Percentiles rank a stretch among this genome's conserved stretches.
These are phyloP conservation scores for Tricholoma bakamatsutake DNA, from an alignment of 768 basidiomycete genomes.

Conservation along the genomic window DNA sequence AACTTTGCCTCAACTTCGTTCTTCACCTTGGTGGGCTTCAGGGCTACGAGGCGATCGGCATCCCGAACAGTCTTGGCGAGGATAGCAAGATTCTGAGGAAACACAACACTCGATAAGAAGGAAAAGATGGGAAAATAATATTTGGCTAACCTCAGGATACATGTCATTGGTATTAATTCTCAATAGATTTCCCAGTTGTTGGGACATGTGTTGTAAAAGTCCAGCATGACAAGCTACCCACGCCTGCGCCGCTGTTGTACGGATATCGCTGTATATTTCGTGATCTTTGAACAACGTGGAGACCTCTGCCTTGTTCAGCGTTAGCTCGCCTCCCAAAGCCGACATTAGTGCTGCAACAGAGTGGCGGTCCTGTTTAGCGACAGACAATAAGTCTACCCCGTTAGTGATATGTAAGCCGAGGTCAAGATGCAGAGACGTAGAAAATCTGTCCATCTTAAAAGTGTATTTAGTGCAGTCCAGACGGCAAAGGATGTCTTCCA, in stretches of 20 bases:
- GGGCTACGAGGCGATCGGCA: constrained; percentile 25
- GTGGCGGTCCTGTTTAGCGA: constrained; percentile 18
- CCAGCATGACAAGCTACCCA: constrained; percentile 39
- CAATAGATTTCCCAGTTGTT: constrained; percentile 4
- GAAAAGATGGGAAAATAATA: not conserved
- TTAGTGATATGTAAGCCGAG: constrained; percentile 24
- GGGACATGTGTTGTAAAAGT: constrained; percentile 15
- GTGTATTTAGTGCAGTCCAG: constrained; percentile 26
- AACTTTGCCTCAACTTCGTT: constrained; percentile 38
- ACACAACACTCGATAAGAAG: constrained; percentile 1
- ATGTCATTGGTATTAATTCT: constrained; percentile 23
- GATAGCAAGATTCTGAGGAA: constrained; percentile 29
- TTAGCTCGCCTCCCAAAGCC: constrained; percentile 31
- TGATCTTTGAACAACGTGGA: constrained; percentile 24
- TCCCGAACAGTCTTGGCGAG: constrained; percentile 35
- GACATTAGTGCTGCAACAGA: constrained; percentile 29
- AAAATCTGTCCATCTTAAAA: constrained; percentile 43
- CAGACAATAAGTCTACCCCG: constrained; percentile 39
- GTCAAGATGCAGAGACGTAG: constrained; percentile 34
- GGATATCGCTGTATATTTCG: constrained; percentile 12
- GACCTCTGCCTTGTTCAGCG: constrained; percentile 22
- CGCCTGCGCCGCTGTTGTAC: constrained; percentile 32
- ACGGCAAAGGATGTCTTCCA: constrained; percentile 30
- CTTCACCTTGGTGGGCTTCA: constrained; percentile 40
- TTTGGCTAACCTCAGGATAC: constrained; percentile 20